A percentile compares a stretch with the other conserved stretches of the same genome.
These are phyloP conservation scores for Rhodotorula glutinis DNA, from an alignment of 1,284 basidiomycete species.

Conservation along the genomic window DNA sequence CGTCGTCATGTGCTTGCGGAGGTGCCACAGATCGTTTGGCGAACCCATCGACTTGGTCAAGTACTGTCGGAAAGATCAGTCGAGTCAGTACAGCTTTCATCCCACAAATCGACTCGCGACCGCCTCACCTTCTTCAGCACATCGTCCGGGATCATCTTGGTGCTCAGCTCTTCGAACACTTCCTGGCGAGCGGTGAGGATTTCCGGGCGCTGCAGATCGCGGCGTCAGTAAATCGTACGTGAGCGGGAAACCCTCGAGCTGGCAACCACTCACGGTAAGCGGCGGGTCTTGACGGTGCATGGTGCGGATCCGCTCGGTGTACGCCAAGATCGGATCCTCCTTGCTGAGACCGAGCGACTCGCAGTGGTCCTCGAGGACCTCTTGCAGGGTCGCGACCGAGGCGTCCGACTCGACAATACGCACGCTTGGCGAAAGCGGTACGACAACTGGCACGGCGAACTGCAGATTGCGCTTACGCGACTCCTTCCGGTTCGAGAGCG, in stretches of 20 bases:
- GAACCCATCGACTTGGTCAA: slow-evolving; percentile 81
- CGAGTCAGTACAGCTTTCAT: background rate
- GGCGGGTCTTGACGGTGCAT: slow-evolving; percentile 29
- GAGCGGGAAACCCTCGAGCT: background rate
- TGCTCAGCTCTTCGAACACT: slow-evolving; percentile 81
- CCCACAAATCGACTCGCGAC: too few species aligned
- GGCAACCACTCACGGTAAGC: slow-evolving; percentile 19
- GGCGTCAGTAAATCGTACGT: background rate
- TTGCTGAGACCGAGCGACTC: slow-evolving; percentile 70
- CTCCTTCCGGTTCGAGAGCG: slow-evolving; percentile 83
- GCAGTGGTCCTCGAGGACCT: slow-evolving; percentile 91
- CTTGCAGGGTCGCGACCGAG: slow-evolving; percentile 85
- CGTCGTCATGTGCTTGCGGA: slow-evolving; percentile 93
- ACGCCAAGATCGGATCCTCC: slow-evolving; percentile 82
- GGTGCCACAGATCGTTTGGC: slow-evolving; percentile 87
- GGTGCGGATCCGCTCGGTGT: slow-evolving; percentile 75
- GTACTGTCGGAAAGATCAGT: slow-evolving; percentile 58
- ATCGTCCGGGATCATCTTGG: slow-evolving; percentile 87
- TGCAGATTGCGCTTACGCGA: slow-evolving; percentile 83
- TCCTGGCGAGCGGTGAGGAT: slow-evolving; percentile 55
- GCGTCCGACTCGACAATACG: slow-evolving; percentile 88
- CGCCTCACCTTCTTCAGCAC: slow-evolving; percentile 72
- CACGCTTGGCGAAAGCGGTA: slow-evolving; percentile 79
- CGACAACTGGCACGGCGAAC: slow-evolving; percentile 85
- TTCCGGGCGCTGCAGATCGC: slow-evolving; percentile 17